Conservation (phyloP, 2,329 filamentous ascomycete species). For the Fusarium robinianum region DNA sequence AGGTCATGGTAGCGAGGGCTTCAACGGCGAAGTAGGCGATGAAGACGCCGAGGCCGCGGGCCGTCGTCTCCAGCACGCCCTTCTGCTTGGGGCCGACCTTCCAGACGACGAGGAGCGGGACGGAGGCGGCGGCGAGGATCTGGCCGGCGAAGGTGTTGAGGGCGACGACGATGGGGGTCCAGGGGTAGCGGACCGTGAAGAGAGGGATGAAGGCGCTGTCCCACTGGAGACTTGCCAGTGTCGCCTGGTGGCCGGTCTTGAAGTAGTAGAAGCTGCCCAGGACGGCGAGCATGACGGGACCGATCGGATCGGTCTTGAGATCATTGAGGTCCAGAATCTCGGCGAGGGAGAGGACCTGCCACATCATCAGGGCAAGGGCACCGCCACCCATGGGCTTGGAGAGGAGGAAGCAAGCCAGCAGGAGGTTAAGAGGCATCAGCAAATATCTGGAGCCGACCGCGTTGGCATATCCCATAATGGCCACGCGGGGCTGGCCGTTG, state of each 20-base stretch:
- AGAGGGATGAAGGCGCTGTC: constrained; percentile 92
- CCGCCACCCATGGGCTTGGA: constrained; percentile 95
- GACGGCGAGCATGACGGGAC: constrained; percentile 82
- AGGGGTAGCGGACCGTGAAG: constrained; percentile 82
- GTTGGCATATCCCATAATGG: constrained; percentile 89
- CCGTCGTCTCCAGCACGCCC: constrained; percentile 70
- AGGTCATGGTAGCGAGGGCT: constrained; percentile 83
- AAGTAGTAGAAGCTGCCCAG: constrained; percentile 95
- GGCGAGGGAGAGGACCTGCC: constrained; percentile 83
- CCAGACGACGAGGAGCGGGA: constrained; percentile 86
- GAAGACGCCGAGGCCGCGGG: constrained; percentile 74
- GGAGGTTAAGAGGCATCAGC: constrained; percentile 77
- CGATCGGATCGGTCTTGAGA: constrained; percentile 71
- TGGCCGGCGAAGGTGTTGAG: constrained; percentile 91
- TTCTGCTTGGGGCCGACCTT: constrained; percentile 79
- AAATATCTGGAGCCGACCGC: constrained; percentile 91
- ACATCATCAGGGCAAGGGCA: constrained; percentile 78
- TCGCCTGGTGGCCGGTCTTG: constrained; percentile 96
- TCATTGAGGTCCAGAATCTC: constrained; percentile 66
- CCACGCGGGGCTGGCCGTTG: constrained; percentile 61
- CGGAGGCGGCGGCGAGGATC: constrained; percentile 77
- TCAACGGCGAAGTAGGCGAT: constrained; percentile 82
- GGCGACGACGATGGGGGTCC: constrained; percentile 78
- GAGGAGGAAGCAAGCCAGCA: constrained; percentile 75
- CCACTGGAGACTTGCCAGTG: constrained; percentile 89